phyloP scores from a whole-genome alignment of 2,329 filamentous ascomycete genomes.

The Colletotrichum musae region DNA sequence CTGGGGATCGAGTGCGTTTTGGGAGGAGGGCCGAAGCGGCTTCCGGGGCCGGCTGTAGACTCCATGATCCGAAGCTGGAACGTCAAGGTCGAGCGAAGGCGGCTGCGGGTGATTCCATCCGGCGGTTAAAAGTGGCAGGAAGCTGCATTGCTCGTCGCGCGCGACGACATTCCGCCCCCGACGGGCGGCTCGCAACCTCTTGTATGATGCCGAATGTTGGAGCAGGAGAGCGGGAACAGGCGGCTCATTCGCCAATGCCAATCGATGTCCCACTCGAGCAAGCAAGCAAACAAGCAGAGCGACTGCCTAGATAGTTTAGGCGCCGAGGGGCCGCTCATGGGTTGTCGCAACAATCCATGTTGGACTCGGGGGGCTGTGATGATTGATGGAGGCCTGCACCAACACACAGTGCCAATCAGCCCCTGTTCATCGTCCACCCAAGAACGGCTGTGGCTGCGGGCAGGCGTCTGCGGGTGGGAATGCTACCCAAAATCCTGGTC shows the following conservation, averaged over 20 bases:
- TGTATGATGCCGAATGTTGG: constrained; percentile 14
- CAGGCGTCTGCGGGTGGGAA: constrained; percentile 8
- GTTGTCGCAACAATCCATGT: neutral
- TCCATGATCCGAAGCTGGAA: constrained; percentile 6
- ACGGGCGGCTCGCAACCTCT: constrained; percentile 3
- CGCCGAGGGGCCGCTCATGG: neutral
- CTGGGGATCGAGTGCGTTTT: constrained; percentile 4
- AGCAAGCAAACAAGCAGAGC: neutral
- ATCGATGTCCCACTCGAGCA: neutral
- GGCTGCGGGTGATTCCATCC: constrained; percentile 6
- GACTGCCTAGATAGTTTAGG: neutral
- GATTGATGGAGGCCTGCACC: constrained; percentile 9
- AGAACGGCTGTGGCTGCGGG: constrained; percentile 15
- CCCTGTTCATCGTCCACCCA: neutral
- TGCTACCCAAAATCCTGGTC: neutral
- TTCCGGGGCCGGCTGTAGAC: neutral
- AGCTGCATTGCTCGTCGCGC: neutral
- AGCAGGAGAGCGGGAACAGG: neutral
- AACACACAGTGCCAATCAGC: constrained; percentile 13
- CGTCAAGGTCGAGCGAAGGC: neutral
- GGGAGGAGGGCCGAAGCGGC: neutral
- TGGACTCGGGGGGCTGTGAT: constrained; percentile 16
- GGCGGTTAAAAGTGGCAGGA: neutral
- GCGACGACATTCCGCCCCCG: neutral
- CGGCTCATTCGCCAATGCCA: constrained; percentile 1